Evolutionary conservation across 257 asterid species (phyloP).

Genomic region (Capsicum rhomboideum): DNA sequence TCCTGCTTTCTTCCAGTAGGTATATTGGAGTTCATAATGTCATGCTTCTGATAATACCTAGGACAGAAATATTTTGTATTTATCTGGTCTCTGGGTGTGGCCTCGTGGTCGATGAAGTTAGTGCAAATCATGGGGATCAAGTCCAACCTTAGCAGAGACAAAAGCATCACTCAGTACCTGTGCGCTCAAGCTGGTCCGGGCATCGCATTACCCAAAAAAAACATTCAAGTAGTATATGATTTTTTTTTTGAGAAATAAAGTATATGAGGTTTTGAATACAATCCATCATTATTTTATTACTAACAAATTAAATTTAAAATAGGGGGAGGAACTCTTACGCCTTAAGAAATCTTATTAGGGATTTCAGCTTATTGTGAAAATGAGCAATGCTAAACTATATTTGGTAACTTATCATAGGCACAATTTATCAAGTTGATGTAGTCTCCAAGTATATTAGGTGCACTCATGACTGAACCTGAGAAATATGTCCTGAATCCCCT

Average conservation of each 20-base stretch:
- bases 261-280: neutral
- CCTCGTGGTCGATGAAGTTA: neutral
- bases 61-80: neutral
- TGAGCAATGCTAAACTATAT: neutral
- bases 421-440: neutral
- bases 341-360: neutral
- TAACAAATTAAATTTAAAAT: neutral
- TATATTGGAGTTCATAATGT: neutral
- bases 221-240: neutral
- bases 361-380: neutral
- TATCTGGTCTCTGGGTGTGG: neutral
- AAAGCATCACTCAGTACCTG: too few relatives aligned
- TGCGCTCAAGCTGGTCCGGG: neutral
- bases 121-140: neutral
- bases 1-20: neutral
- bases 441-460: neutral
- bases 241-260: too few relatives aligned
- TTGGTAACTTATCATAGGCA: neutral
- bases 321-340: neutral
- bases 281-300: neutral
- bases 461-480: neutral
- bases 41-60: neutral
- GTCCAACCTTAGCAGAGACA: neutral
- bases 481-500: neutral
- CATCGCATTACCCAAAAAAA: neutral